A percentile compares a stretch with the other conserved stretches of the same genome.
Conservation (phyloP, 306 rosid genomes). For the Coriaria nepalensis region DNA sequence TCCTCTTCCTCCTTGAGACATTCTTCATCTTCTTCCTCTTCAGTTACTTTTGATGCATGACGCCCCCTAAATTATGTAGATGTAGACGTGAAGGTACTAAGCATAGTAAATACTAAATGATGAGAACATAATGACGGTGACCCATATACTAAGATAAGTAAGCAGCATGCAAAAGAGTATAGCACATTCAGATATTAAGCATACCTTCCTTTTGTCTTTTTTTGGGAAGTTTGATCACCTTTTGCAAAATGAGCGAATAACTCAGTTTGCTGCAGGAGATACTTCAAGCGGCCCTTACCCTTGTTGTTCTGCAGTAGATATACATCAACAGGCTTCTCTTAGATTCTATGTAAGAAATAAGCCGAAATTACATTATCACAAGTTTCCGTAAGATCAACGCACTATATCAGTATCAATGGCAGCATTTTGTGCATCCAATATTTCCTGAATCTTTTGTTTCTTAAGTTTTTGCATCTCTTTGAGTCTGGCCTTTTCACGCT, state of each 20-base stretch:
- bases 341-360: not conserved
- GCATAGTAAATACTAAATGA: no score
- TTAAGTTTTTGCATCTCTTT: constrained; percentile 59
- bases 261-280: constrained; percentile 95
- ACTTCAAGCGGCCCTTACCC: constrained; percentile 87
- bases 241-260: constrained; percentile 95
- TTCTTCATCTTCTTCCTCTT: constrained; percentile 96
- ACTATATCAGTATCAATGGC: constrained; percentile 91
- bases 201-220: constrained; percentile 76
- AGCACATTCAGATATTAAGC: not conserved
- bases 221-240: constrained; percentile 62
- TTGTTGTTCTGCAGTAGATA: constrained; percentile 44
- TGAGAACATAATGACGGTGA: not conserved
- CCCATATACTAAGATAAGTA: no score
- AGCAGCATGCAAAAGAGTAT: constrained; percentile 1
- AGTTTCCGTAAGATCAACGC: constrained; percentile 7
- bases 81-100: not conserved
- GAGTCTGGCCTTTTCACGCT: constrained; percentile 80
- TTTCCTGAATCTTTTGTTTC: constrained; percentile 88
- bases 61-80: constrained; percentile 57
- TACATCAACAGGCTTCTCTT: constrained; percentile 4
- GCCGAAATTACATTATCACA: not conserved
- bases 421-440: constrained; percentile 73
- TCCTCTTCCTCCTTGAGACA: constrained; percentile 96
- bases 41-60: constrained; percentile 96